Conservation (phyloP, 495 filamentous ascomycete species). For the Sporormia fimetaria region DNA sequence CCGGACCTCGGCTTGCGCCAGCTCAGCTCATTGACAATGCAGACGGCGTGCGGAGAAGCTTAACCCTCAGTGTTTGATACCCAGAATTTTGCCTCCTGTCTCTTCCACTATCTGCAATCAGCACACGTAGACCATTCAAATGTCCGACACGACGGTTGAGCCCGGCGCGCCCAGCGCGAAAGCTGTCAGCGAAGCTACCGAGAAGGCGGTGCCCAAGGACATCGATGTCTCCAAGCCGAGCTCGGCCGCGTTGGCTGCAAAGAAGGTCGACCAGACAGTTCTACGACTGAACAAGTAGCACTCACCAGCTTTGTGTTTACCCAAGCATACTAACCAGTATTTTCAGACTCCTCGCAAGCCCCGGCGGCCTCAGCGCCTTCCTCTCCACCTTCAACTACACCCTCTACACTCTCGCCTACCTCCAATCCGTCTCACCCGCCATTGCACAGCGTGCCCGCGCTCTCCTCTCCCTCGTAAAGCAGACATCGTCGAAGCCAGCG, state of each 20-base stretch:
- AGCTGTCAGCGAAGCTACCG: conserved; percentile 8
- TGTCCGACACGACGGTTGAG: conserved; percentile 10
- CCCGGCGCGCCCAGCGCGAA: conserved; percentile 15
- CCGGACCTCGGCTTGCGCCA: no score
- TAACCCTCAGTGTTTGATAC: neutral
- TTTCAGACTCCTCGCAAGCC: conserved; percentile 27
- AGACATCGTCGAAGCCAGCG: conserved; percentile 5
- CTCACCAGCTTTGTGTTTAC: neutral
- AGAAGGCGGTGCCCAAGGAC: conserved; percentile 8
- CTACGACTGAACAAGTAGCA: conserved; percentile 32
- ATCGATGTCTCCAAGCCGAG: conserved; percentile 8
- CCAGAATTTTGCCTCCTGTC: neutral
- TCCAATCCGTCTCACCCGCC: conserved; percentile 23
- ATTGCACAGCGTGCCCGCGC: conserved; percentile 12
- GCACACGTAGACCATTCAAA: no score
- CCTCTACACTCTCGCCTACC: conserved; percentile 32
- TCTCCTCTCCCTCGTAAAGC: conserved; percentile 21
- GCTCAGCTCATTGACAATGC: no score
- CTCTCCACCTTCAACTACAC: conserved; percentile 33
- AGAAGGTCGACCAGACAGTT: conserved; percentile 25
- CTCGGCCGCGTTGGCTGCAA: conserved; percentile 11
- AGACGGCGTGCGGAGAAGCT: conserved; percentile 15
- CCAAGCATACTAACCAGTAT: neutral
- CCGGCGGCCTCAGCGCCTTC: conserved; percentile 31
- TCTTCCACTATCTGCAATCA: neutral